phyloP scores from a whole-genome alignment of 306 rosid species.

The Lathyrus sativus region DNA sequence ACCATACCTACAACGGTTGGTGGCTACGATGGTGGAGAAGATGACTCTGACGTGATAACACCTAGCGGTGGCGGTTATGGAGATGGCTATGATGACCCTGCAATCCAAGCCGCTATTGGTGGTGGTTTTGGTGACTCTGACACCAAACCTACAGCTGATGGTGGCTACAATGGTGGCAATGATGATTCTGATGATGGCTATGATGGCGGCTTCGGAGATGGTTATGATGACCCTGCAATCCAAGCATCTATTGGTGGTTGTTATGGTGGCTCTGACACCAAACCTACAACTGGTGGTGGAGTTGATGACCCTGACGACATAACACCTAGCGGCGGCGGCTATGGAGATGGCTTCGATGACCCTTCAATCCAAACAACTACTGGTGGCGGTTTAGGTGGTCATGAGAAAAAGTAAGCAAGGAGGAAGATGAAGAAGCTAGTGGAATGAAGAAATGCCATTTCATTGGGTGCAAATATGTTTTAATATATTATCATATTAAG shows the following conservation, averaged over 20 bases:
- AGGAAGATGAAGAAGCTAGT: constrained; percentile 61
- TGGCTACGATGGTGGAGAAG: not conserved
- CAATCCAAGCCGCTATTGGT: not conserved
- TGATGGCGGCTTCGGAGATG: constrained; percentile 2
- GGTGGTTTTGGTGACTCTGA: constrained; percentile 13
- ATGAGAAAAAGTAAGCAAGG: constrained; percentile 64
- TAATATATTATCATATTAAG: not conserved
- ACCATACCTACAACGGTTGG: not conserved
- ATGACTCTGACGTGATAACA: not conserved
- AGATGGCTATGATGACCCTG: too few relatives aligned
- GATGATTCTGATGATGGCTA: not conserved
- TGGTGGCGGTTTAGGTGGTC: constrained; percentile 25
- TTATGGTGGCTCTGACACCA: constrained; percentile 14
- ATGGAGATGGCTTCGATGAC: constrained; percentile 2
- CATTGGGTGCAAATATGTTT: constrained; percentile 41
- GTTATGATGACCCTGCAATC: too few relatives aligned
- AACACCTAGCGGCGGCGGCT: not conserved
- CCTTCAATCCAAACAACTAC: constrained; percentile 7
- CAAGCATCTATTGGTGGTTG: not conserved
- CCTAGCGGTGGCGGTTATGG: not conserved
- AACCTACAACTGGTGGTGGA: not conserved
- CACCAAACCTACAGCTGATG: not conserved
- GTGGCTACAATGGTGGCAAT: not conserved
- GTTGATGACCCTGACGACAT: constrained; percentile 1
- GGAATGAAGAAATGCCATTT: constrained; percentile 70